These are phyloP conservation scores for Isabelozyma gotoi DNA, from an alignment of 805 yeast genomes.

Conservation along the genomic window DNA sequence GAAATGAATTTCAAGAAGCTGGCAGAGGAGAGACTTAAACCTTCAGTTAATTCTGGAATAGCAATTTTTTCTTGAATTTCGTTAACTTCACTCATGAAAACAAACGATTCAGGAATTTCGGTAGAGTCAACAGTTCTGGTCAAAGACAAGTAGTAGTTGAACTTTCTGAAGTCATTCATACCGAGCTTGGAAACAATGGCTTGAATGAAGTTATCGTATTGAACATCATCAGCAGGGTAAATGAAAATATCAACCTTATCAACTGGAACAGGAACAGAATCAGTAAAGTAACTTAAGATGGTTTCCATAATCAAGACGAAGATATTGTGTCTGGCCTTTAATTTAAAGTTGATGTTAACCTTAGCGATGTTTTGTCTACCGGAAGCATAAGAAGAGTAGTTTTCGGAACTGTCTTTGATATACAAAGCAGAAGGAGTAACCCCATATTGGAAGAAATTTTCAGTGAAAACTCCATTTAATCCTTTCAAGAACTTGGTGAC, in stretches of 20 bases:
- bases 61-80: constrained; percentile 73
- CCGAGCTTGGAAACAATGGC: constrained; percentile 82
- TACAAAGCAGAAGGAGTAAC: constrained; percentile 43
- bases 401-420: constrained; percentile 62
- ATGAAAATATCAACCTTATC: constrained; percentile 66
- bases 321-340: constrained; percentile 79
- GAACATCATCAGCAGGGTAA: constrained; percentile 48
- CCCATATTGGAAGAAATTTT: constrained; percentile 81
- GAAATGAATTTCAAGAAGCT: constrained; percentile 64
- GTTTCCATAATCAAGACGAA: constrained; percentile 66
- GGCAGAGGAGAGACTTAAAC: constrained; percentile 45
- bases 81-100: constrained; percentile 84
- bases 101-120: constrained; percentile 70
- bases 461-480: constrained; percentile 51
- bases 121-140: constrained; percentile 77
- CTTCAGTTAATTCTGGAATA: constrained; percentile 40
- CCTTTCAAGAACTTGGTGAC: constrained; percentile 56
- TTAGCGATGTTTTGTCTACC: constrained; percentile 80
- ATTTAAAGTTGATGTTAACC: constrained; percentile 57
- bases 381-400: constrained; percentile 74
- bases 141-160: constrained; percentile 78
- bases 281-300: constrained; percentile 55
- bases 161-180: constrained; percentile 75
- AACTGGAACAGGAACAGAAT: constrained; percentile 52
- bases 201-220: constrained; percentile 70